Evolutionary conservation across 768 basidiomycete genomes (phyloP), one percentile per base, ranked within the genome.

Genomic region (Leccinum pellstonianum): DNA sequence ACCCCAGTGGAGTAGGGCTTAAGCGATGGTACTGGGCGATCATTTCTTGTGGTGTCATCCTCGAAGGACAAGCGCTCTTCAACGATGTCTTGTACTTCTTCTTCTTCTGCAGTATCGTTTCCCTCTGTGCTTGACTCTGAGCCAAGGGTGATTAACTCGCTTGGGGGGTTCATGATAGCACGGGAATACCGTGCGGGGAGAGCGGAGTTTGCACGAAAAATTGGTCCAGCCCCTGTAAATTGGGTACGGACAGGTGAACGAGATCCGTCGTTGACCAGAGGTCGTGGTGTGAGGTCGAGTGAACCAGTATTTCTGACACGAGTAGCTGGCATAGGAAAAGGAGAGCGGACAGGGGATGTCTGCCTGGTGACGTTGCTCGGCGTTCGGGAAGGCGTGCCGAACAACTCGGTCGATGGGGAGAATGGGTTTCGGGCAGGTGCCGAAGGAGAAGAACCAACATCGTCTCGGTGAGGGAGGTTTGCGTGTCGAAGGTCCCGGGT

Each of bases 401-500:
- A 54, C 33, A 54, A 48, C 23, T 50, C 66, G 23, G 60, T 33
- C 19, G 62, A 25, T 3, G 48, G 23, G 55, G 71, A 58, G n/a
- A 69, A 64, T 21, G 67, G 56, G 55, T 49, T 68, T 59, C 66
- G 65, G 14, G 65, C 62, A 48, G 77, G 72, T 52, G 77, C 66
- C 10, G 72, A 61, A n/a, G 75, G 74, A 41, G 77, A 64, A 46
- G 67, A 70, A 62, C 70, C 66, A 70, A 66, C 55, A 21, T 79
- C 78, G 35, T 76, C 74, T 63, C 76, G 73, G 60, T 83, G 71
- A 25, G 87, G 84, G 10, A 89, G 82, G 68, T 90, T 89, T 56
- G 86, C 86, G 56, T 86, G 83, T 54, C 89, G 83, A 33, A 91
- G 80, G 67, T 90, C 85, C 55, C 82, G 80, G 9, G 88, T 91